Conservation (phyloP, 1,139 yeast genomes). For the Protomyces pachydermus region DNA sequence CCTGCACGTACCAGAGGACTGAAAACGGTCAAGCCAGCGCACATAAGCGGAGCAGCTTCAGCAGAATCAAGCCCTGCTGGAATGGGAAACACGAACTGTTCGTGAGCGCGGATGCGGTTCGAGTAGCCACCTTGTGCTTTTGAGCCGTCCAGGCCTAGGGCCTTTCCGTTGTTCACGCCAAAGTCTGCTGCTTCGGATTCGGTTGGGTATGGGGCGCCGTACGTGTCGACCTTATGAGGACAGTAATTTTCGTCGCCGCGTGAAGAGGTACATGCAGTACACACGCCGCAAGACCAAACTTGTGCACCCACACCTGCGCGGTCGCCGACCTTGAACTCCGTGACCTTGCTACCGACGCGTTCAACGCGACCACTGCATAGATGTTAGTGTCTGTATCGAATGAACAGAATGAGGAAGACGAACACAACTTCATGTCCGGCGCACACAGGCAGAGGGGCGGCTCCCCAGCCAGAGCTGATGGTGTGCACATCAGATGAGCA, state of each 20-base stretch:
- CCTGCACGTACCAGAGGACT: constrained; percentile 54
- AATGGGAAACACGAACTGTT: constrained; percentile 52
- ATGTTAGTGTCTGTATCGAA: too few species aligned
- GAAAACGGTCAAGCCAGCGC: constrained; percentile 64
- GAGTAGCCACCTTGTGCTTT: constrained; percentile 58
- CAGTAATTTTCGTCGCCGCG: constrained; percentile 52
- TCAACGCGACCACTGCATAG: constrained; percentile 46
- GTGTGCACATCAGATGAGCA: constrained; percentile 60
- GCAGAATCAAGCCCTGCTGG: constrained; percentile 50
- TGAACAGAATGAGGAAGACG: too few species aligned
- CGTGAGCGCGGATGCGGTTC: constrained; percentile 53
- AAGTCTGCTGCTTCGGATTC: constrained; percentile 22
- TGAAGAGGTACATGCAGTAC: constrained; percentile 46
- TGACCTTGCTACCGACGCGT: constrained; percentile 49
- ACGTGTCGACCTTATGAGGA: constrained; percentile 44
- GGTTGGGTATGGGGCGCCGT: constrained; percentile 34
- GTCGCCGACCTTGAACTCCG: constrained; percentile 47
- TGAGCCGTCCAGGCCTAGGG: constrained; percentile 33
- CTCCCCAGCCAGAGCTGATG: constrained; percentile 45
- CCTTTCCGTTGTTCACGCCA: constrained; percentile 22
- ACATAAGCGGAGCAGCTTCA: constrained; percentile 59
- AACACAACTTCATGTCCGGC: constrained; percentile 52
- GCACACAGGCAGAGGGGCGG: constrained; percentile 39
- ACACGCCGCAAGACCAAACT: constrained; percentile 47
- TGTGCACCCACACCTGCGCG: constrained; percentile 62